Base-by-base conservation (phyloP, 495 filamentous ascomycete genomes). In the Penicillium cosmopolitanum region DNA sequence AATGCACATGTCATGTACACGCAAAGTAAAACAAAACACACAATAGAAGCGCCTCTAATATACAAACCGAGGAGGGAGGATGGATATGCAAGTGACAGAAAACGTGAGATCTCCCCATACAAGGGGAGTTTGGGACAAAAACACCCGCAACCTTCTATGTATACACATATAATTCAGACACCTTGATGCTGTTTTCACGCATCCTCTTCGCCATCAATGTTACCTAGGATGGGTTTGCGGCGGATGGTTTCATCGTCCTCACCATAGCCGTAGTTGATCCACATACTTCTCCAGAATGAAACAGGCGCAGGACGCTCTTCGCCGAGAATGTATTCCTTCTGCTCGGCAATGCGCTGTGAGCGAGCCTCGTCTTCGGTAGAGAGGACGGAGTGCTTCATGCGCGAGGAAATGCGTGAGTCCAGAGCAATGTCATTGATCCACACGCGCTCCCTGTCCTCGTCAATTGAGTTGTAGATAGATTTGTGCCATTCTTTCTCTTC, bases 401-500 rank as follows among this genome's bases (percentile, higher is more conserved):
- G 85, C 61, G 75, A 80, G 13, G 84, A 84, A 57, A 98, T 89
- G 21, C 95, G 84, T 10, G 80, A 74, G 68, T 98, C 95, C 5
- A 97, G 69, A 3, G 91, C 87, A 13, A 98, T 75, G 16, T 87
- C 84, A 55, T 90, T 88, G 4, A 90, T 73, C 90, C 89, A 96
- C 21, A 90, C 87, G 63, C 85, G 82, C 72, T 88, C 90, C 60
- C 75, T 71, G 40, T 80, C 74, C 35, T 84, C 83, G 36, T 81
- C 78, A 15, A 82, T 84, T 70, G 28, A 6, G 5, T 89, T 88
- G 74, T 87, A 86, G 7, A 88, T 86, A 3, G 80, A 82, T 72
- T 97, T 97, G 64, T 87, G 83, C 95, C 96, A 98, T 64, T 96
- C 89, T 46, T 73, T 75, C 72, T 98, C 95, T 75, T 96, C 96